Conservation (phyloP, 805 yeast species). For the Lachancea lanzarotensis region DNA sequence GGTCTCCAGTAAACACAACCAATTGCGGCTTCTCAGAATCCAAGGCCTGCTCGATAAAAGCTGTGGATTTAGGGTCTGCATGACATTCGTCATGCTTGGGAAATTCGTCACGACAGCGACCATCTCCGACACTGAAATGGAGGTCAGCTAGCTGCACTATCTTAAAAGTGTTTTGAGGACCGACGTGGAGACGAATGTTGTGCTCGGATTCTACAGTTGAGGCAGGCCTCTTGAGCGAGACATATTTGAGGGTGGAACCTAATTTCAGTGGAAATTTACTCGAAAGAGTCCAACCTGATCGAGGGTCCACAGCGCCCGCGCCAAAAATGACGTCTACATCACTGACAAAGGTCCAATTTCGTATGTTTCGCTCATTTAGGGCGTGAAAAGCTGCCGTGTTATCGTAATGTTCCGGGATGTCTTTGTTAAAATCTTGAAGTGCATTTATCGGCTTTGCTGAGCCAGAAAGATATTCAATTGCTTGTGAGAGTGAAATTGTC, state of each 20-base stretch:
- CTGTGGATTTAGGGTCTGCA: constrained; percentile 70
- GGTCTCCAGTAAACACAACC: constrained; percentile 88
- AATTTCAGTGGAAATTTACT: not conserved
- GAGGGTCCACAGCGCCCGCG: constrained; percentile 64
- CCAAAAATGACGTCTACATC: constrained; percentile 71
- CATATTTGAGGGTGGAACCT: constrained; percentile 10
- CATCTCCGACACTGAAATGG: constrained; percentile 81
- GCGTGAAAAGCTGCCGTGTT: not conserved
- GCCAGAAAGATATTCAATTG: not conserved
- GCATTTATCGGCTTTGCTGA: not conserved
- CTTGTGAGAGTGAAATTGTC: constrained; percentile 1
- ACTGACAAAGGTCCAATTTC: constrained; percentile 33
- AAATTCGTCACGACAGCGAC: constrained; percentile 68
- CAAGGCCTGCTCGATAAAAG: constrained; percentile 55
- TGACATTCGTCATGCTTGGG: constrained; percentile 55
- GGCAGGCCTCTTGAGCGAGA: constrained; percentile 9
- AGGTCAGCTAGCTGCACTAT: constrained; percentile 87
- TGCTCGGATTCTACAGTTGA: constrained; percentile 1
- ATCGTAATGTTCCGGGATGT: not conserved
- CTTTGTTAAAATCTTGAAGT: not conserved
- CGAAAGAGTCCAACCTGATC: constrained; percentile 56
- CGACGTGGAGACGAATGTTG: constrained; percentile 33
- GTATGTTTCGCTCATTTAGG: not conserved
- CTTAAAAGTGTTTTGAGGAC: constrained; percentile 51
- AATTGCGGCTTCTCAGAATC: constrained; percentile 78